Evolutionary conservation across 2,329 filamentous ascomycete species (phyloP), one percentile per base, ranked within the genome.

Genomic region (Cladosporium sp.): DNA sequence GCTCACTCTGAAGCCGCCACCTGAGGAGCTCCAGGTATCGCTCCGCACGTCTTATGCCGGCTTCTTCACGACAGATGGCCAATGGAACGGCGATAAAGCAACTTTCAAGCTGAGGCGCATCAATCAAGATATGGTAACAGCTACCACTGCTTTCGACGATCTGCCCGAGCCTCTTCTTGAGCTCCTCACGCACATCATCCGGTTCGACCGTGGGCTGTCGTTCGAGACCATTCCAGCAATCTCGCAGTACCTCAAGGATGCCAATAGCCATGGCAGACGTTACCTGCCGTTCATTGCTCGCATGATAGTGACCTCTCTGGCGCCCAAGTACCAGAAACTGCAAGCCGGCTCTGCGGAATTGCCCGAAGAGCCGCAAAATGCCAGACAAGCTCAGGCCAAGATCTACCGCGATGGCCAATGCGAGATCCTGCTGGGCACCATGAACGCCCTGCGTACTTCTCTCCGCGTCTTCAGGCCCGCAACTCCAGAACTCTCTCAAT

Each of bases 381-480:
- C 69, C 2, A 80, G 76, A 64, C 80, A 82, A 70, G 71, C 68
- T 29, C 77, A 77, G 55, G 80, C 80, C 2, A 75, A 74, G 44
- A 78, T 80, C 7, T 83, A 82, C 68, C 77, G 81, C 23, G 73
- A 78, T 53, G 74, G 78, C 7, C 81, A 83, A 69, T 66, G 73
- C 16, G 63, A 60, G 2, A 77, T 79, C 56, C 67, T 79, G 14
- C 64, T 72, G 8, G 65, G 69, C 1, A 67, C 74, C 0, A 74
- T 73, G 37, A 62, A 69, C 5, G 71, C 70, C 11, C 68, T 78
- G 33, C 67, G 72, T 11, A 63, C 61, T 1, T 75, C 72, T 57
- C 72, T 74, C 5, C 70, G 73, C 53, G 67, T 64, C 12, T 65
- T 65, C 46, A 31, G 63, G 1, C 63, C 63, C 23, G 63, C 49